Conservation (phyloP, 768 basidiomycete genomes). For the Naganishia antarctica region DNA sequence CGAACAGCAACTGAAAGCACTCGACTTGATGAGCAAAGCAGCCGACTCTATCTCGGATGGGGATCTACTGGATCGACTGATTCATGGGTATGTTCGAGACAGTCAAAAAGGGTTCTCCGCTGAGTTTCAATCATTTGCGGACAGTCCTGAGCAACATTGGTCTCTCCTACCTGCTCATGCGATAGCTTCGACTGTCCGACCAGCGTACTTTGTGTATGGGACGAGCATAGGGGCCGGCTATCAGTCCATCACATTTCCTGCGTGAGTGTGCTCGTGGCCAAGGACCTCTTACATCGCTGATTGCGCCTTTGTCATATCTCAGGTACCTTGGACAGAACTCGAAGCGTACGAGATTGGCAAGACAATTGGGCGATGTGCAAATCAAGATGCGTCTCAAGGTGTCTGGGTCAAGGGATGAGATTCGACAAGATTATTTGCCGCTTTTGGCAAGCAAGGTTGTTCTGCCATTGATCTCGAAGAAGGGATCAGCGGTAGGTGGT, state of each 20-base stretch:
- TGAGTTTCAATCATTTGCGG: background rate
- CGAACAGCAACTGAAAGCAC: slow-evolving; percentile 63
- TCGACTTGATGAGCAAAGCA: slow-evolving; percentile 78
- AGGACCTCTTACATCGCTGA: background rate
- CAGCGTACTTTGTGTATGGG: slow-evolving; percentile 79
- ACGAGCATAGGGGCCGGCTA: slow-evolving; percentile 58
- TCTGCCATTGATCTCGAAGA: slow-evolving; percentile 63
- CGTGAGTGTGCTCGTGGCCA: slow-evolving; percentile 55
- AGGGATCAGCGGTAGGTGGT: slow-evolving; percentile 63
- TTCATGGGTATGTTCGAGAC: slow-evolving; percentile 66
- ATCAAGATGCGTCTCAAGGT: slow-evolving; percentile 91
- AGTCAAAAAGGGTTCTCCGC: background rate
- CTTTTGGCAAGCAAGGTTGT: slow-evolving; percentile 77
- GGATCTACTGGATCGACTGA: slow-evolving; percentile 84
- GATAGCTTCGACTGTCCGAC: slow-evolving; percentile 79
- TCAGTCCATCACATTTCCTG: slow-evolving; percentile 71
- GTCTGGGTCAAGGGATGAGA: slow-evolving; percentile 82
- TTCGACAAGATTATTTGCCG: slow-evolving; percentile 85
- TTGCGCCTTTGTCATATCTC: slow-evolving; percentile 6
- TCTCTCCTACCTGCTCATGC: slow-evolving; percentile 89
- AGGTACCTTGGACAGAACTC: slow-evolving; percentile 99
- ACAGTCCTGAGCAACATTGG: slow-evolving; percentile 91
- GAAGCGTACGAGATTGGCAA: slow-evolving; percentile 72
- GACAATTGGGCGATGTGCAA: slow-evolving; percentile 83
- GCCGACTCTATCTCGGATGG: slow-evolving; percentile 91